A percentile compares a stretch with the other conserved stretches of the same genome.
Evolutionary conservation across 371 early-diverging fungal genomes (phyloP).

Genomic region (Circinella umbellata): DNA sequence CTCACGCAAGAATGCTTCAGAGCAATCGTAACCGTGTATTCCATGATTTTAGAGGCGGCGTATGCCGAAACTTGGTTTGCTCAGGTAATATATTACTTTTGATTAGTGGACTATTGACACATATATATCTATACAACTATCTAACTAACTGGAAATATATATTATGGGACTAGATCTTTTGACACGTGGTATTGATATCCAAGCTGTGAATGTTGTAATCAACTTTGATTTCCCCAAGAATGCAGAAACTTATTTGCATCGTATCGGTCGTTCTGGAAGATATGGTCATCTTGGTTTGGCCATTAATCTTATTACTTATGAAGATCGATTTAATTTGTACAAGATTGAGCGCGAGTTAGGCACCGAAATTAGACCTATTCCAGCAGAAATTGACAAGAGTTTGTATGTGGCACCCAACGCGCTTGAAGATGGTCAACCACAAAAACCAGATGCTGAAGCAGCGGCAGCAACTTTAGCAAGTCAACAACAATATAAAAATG

Average conservation of each 20-base stretch:
- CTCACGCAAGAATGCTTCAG: conserved; percentile 98
- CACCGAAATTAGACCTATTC: conserved; percentile 96
- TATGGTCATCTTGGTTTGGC: conserved; percentile 98
- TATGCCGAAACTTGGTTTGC: conserved; percentile 95
- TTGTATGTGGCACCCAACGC: conserved; percentile 84
- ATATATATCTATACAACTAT: too few relatives aligned
- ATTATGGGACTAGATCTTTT: conserved; percentile 73
- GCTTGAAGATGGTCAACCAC: conserved; percentile 55
- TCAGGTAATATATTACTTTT: conserved; percentile 55
- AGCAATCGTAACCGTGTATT: conserved; percentile 98
- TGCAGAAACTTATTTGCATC: conserved; percentile 99
- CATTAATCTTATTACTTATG: conserved; percentile 97
- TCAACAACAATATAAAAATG: conserved; percentile 40
- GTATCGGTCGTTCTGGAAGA: conserved; percentile 98
- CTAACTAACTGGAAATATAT: neutral
- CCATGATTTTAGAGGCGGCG: conserved; percentile 97
- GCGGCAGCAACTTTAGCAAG: conserved; percentile 54
- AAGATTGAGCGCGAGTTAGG: conserved; percentile 97
- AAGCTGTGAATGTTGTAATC: conserved; percentile 99
- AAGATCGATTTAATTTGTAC: conserved; percentile 95
- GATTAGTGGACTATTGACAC: too few relatives aligned
- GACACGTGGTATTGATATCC: conserved; percentile 99
- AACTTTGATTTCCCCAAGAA: conserved; percentile 99
- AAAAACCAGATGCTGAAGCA: conserved; percentile 49
- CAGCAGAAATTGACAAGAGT: conserved; percentile 90